These are phyloP conservation scores for Lablab purpureus DNA, from an alignment of 306 rosid genomes.

Conservation along the genomic window DNA sequence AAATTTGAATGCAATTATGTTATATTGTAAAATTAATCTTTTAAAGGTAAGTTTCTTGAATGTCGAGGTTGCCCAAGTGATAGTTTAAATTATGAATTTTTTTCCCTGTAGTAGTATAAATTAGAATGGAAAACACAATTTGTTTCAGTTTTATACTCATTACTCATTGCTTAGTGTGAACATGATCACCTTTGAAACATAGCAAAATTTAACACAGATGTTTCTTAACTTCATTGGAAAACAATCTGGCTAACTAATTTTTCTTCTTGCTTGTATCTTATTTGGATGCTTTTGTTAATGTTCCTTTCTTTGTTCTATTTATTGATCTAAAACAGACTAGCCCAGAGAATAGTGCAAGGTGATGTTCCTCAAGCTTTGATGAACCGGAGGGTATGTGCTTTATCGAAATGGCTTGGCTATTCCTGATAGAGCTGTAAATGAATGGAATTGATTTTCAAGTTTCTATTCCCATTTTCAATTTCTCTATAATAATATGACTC, in stretches of 20 bases:
- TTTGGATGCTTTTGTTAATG: constrained; percentile 28
- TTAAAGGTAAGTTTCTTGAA: background rate
- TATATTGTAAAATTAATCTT: background rate
- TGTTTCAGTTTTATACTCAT: background rate
- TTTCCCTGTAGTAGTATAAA: background rate
- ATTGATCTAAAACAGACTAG: constrained; percentile 71
- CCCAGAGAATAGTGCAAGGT: constrained; percentile 95
- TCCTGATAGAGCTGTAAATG: constrained; percentile 21
- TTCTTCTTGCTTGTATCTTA: constrained; percentile 1
- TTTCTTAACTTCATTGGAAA: constrained; percentile 9
- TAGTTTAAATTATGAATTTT: background rate
- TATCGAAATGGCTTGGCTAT: constrained; percentile 25
- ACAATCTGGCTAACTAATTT: constrained; percentile 18
- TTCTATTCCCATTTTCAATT: constrained; percentile 17
- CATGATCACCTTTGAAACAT: background rate
- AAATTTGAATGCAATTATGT: background rate
- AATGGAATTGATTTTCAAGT: background rate
- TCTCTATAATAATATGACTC: background rate
- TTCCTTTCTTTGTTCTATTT: constrained; percentile 1
- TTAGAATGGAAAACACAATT: constrained; percentile 1
- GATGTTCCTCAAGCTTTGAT: constrained; percentile 97
- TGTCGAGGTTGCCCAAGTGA: constrained; percentile 8
- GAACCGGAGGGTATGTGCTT: constrained; percentile 85
- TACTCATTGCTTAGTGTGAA: background rate
- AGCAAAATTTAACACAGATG: background rate